Conservation (phyloP, 805 yeast species). For the Diddensiella caesifluorescens region DNA sequence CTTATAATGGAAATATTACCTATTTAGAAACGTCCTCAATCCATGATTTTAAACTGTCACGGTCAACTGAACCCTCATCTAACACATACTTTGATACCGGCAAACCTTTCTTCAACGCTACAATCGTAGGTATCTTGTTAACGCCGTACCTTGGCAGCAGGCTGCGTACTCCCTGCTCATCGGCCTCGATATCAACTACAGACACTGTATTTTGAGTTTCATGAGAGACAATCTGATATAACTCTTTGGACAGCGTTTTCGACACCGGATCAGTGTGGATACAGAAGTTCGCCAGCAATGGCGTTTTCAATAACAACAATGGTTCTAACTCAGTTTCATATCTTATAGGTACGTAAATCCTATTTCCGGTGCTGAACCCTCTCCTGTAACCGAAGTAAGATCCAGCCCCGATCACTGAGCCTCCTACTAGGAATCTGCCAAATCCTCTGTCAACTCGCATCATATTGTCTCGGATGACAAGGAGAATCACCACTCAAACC, state of each 20-base stretch:
- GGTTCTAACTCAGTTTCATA: constrained; percentile 56
- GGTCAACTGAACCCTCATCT: constrained; percentile 20
- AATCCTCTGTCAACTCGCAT: no score
- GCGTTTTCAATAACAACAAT: constrained; percentile 45
- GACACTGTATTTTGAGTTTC: constrained; percentile 50
- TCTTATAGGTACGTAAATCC: constrained; percentile 44
- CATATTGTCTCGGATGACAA: no score
- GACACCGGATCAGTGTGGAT: constrained; percentile 57
- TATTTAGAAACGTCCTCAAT: constrained; percentile 31
- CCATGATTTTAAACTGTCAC: constrained; percentile 33
- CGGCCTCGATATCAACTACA: constrained; percentile 68
- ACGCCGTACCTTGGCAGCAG: constrained; percentile 54
- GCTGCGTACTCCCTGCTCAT: constrained; percentile 57
- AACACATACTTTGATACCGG: constrained; percentile 40
- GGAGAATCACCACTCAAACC: no score
- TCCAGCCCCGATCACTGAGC: no score
- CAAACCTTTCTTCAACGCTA: constrained; percentile 61
- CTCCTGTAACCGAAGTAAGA: neutral
- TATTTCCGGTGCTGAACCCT: constrained; percentile 1
- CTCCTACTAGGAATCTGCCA: no score
- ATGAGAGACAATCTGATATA: constrained; percentile 47
- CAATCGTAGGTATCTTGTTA: constrained; percentile 56
- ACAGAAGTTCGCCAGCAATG: constrained; percentile 68
- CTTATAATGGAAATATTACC: neutral
- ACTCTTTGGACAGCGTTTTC: constrained; percentile 55